Conservation (phyloP, 2,329 filamentous ascomycete genomes). For the Bipolaris bicolor region DNA sequence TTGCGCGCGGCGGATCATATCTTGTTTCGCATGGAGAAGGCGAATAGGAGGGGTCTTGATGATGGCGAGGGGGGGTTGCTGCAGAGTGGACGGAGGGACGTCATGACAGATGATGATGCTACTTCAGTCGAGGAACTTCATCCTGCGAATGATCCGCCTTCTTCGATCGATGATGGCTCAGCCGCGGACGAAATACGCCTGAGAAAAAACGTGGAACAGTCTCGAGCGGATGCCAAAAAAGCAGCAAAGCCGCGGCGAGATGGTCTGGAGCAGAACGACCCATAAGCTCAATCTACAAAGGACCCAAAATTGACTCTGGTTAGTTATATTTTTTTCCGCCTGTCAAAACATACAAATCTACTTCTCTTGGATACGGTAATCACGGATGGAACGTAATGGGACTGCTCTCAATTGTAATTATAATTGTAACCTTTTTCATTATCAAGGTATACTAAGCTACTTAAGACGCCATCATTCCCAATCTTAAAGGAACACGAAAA, state of each 20-base stretch:
- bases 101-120: neutral
- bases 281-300: neutral
- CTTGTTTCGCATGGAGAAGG: conserved; percentile 19
- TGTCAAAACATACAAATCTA: neutral
- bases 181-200: neutral
- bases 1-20: conserved; percentile 27
- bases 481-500: conserved; percentile 17
- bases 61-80: neutral
- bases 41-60: neutral
- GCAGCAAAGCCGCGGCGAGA: neutral
- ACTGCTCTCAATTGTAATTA: conserved; percentile 3
- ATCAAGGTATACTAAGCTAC: conserved; percentile 28
- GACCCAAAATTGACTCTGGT: too few relatives aligned
- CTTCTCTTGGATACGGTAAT: neutral
- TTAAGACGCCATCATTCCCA: conserved; percentile 22
- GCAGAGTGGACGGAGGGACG: neutral
- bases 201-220: conserved; percentile 6
- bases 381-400: neutral
- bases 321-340: too few relatives aligned
- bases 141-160: neutral
- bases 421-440: conserved; percentile 24
- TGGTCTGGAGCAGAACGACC: conserved; percentile 1
- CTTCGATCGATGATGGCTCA: neutral
- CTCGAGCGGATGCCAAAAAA: neutral
- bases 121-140: neutral